Base-by-base conservation (phyloP, 2,329 filamentous ascomycete genomes). In the Diaporthe nobilis region DNA sequence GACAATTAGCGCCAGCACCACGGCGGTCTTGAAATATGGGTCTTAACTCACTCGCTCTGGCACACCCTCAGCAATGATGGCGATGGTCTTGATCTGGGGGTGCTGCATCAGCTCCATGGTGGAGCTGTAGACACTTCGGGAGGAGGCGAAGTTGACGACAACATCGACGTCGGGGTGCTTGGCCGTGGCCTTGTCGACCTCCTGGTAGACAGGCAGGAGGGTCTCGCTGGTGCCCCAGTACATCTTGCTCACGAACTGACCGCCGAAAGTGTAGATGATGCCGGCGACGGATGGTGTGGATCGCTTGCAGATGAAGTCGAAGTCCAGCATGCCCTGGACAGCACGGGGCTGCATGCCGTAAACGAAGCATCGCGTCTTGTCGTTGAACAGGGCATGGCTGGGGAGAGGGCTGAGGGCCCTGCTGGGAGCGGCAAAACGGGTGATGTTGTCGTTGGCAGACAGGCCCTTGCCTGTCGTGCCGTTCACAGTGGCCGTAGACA, bases 171-270 rank as follows among this genome's bases (percentile, higher is more conserved):
- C 97, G 78, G 91, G 92, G 91, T 99, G 97, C 93, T 99, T 99
- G 86, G 92, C 92, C 84, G 98, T 93, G 81, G 97, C 97, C 91
- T 98, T 98, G 81, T 92, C 89, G 68, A 96, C 94, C 83, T 95
- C 92, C 89, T 99, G 96, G 92, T 99, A 99, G 85, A 99, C 97
- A 78, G 97, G 97, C 81, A 99, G 92, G 80, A 99, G 93, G 78
- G 97, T 99, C 91, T 99, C 97, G 89, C 95, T 98, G 84, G 97
- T 99, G 84, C 97, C 97, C 97, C 97, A 99, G 94, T 99, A 99
- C 97, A 99, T 98, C 93, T 99, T 99, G 93, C 95, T 98, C 85
- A 99, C 97, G 92, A 99, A 99, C 89, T 99, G 97, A 81, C 97
- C 97, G 85, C 97, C 97, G 84, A 99, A 99, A 82, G 97, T 98